Conservation (phyloP, 805 yeast genomes). For the Hanseniaspora hatyaiensis region DNA sequence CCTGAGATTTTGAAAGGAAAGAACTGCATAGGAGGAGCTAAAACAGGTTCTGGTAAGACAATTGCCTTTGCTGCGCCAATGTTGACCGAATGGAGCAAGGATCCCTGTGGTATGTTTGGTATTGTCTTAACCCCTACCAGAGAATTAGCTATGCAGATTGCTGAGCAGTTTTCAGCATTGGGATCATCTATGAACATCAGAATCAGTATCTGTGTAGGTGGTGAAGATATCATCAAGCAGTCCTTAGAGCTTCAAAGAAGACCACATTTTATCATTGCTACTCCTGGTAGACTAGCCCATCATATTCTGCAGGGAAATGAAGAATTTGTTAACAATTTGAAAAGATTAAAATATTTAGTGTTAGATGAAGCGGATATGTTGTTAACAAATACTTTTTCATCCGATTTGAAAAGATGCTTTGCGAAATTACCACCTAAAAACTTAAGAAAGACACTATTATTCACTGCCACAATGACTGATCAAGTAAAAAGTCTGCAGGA, state of each 20-base stretch:
- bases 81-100: conserved; percentile 87
- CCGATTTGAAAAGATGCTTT: conserved; percentile 65
- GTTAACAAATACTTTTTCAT: conserved; percentile 70
- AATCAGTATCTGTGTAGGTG: conserved; percentile 83
- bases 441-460: conserved; percentile 73
- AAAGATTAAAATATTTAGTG: conserved; percentile 68
- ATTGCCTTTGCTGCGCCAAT: conserved; percentile 97
- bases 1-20: conserved; percentile 67
- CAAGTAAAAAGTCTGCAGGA: conserved; percentile 70
- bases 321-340: conserved; percentile 69
- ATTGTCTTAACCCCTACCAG: conserved; percentile 82
- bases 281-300: conserved; percentile 93
- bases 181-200: conserved; percentile 82
- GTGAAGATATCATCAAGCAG: conserved; percentile 85
- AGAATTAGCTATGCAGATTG: conserved; percentile 89
- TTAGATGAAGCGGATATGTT: conserved; percentile 94
- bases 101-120: conserved; percentile 88
- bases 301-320: conserved; percentile 81
- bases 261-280: conserved; percentile 92
- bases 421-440: conserved; percentile 56
- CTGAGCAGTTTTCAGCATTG: conserved; percentile 87
- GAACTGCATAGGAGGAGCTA: conserved; percentile 96
- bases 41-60: conserved; percentile 96
- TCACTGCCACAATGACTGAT: conserved; percentile 94
- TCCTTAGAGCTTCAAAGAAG: conserved; percentile 65